Conservation (phyloP, 2,329 filamentous ascomycete species). For the Tolypocladium amazonense region DNA sequence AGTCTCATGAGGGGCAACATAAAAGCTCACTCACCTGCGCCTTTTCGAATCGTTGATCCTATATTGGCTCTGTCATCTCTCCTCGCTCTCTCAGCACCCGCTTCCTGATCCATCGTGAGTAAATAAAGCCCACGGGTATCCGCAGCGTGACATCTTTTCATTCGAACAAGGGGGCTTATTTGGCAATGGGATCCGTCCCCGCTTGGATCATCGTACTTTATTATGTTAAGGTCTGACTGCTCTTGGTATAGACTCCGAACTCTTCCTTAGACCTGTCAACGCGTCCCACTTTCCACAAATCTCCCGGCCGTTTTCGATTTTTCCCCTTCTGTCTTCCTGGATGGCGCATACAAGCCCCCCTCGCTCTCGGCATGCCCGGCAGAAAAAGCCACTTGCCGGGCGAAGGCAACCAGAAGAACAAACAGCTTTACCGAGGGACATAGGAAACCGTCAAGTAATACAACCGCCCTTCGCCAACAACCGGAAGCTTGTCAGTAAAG, state of each 20-base stretch:
- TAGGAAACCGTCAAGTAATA: constrained; percentile 23
- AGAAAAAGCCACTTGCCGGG: background rate
- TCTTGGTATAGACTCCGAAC: constrained; percentile 16
- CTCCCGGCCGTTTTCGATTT: constrained; percentile 6
- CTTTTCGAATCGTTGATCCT: too few relatives aligned
- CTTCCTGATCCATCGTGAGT: background rate
- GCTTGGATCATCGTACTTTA: constrained; percentile 24
- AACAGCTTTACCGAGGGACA: constrained; percentile 16
- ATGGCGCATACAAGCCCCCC: constrained; percentile 3
- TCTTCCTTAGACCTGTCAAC: background rate
- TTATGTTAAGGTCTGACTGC: constrained; percentile 23
- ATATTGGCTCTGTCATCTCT: background rate
- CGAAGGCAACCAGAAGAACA: constrained; percentile 11
- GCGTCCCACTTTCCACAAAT: constrained; percentile 6
- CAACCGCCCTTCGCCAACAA: constrained; percentile 22
- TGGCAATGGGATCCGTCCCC: background rate
- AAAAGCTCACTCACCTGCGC: background rate
- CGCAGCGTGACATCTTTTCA: background rate
- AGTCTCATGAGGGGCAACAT: background rate
- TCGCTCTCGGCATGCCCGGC: constrained; percentile 1
- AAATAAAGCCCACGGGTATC: background rate
- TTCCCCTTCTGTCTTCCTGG: constrained; percentile 3
- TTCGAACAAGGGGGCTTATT: background rate
- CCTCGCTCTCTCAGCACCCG: background rate
- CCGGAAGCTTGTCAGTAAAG: constrained; percentile 16